Base-by-base conservation (phyloP, 805 yeast species). In the Hanseniaspora lindneri region DNA sequence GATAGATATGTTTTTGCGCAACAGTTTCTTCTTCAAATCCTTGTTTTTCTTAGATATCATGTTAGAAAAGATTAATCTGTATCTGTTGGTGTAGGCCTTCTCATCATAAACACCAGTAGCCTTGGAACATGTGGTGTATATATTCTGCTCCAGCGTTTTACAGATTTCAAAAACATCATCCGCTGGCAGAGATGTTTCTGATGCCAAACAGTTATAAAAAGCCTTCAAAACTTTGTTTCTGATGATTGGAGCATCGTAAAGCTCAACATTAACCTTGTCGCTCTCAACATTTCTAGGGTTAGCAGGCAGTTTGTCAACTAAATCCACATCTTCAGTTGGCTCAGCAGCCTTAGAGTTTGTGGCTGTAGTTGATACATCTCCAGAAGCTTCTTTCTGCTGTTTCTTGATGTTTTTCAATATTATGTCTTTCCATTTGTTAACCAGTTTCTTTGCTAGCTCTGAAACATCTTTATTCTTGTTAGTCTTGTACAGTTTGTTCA, bases 41-140 rank as follows among this genome's bases (percentile, higher is more conserved):
- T 95, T 95, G 61, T 92, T 92, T 60, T 82, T 82, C 64, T 83
- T 83, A 60, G 89, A 88, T 60, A 92, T 79, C 52, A 92, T 71
- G 61, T 88, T 89, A 73, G 88, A 80, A 39, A 83, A 84, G 48
- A 87, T 74, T 4, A 94, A 81, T 57, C 98, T 74, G 69, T 88
- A 74, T 64, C 83, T 87, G 60, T 80, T 83, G 51, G 92, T 72
- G 64, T 89, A 89, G 34, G 71, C 70, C 32, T 71, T 66, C 46
- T 60, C 63, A 59, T 76, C 80, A 43, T 70, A 67, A 32, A 77
- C 69, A 54, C 75, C 67, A 64, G 74, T 39, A n/a, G 21, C 7
- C 17, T 46, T 32, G 4, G 49, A 17, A 16, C 43, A 32, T 19
- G 34, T 32, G 3, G 30, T 33, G 23, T 46, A 42, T 83, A 86